A percentile compares a stretch with the other conserved stretches of the same genome.
These are phyloP conservation scores for Hortiboletus campestris DNA, from an alignment of 768 basidiomycete species.

Conservation along the genomic window DNA sequence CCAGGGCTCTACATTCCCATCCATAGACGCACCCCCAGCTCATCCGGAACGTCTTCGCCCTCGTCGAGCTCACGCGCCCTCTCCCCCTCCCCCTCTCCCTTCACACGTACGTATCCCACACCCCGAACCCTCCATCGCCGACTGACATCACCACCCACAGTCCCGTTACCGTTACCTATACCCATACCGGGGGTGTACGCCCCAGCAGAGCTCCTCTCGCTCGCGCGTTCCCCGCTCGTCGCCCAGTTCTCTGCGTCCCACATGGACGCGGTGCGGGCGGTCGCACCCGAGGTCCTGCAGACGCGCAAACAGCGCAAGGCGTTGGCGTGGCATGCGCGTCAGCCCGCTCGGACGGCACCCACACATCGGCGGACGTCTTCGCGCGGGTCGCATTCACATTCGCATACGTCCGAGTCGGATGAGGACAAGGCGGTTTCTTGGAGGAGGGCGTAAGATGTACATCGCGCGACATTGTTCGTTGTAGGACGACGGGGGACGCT, in stretches of 20 bases:
- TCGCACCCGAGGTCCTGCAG: constrained; percentile 29
- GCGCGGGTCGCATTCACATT: constrained; percentile 6
- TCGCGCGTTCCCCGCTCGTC: constrained; percentile 25
- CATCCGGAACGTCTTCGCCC: constrained; percentile 15
- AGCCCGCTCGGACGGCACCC: neutral
- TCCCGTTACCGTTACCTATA: neutral
- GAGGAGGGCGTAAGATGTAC: constrained; percentile 6
- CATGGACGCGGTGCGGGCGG: constrained; percentile 10
- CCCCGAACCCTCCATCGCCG: too few species aligned
- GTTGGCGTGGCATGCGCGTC: constrained; percentile 18
- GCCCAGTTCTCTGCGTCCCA: constrained; percentile 3
- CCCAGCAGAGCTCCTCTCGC: constrained; percentile 22
- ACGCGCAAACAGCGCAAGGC: constrained; percentile 28
- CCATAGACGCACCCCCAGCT: constrained; percentile 34
- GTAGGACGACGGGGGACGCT: neutral
- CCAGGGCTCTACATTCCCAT: constrained; percentile 39
- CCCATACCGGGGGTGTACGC: constrained; percentile 23
- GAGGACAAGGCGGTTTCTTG: constrained; percentile 16
- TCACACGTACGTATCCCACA: neutral
- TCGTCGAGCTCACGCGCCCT: constrained; percentile 7
- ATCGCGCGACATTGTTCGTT: too few species aligned
- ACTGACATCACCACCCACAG: neutral
- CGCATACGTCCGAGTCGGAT: constrained; percentile 15
- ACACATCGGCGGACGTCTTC: constrained; percentile 1
- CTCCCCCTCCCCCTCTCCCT: neutral